A percentile compares a stretch with the other conserved stretches of the same genome.
phyloP scores from a whole-genome alignment of 352 stramenopile genomes.

The Globisporangium carolinianum region DNA sequence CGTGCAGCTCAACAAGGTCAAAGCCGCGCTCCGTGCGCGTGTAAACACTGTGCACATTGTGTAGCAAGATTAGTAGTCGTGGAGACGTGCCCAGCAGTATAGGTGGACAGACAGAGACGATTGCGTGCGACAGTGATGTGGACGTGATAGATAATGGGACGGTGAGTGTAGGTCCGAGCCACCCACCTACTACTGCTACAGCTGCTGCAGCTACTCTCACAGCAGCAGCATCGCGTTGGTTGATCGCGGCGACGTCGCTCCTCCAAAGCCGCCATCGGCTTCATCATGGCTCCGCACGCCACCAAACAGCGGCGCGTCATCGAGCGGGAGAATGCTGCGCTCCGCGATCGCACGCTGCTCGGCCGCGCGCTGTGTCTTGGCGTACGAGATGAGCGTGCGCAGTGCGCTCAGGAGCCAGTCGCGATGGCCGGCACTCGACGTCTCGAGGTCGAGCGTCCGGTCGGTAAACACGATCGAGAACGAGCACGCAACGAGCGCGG shows the following conservation, averaged over 20 bases:
- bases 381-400: constrained; percentile 66
- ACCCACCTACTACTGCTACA: background rate
- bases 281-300: background rate
- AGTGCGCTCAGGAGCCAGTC: constrained; percentile 81
- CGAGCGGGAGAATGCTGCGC: constrained; percentile 31
- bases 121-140: too few species aligned
- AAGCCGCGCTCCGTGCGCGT: constrained; percentile 27
- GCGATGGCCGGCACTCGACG: constrained; percentile 59
- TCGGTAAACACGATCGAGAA: constrained; percentile 72
- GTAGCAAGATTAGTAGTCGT: constrained; percentile 2
- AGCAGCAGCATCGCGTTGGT: background rate
- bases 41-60: constrained; percentile 24
- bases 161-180: background rate
- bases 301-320: constrained; percentile 13
- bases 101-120: too few species aligned
- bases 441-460: constrained; percentile 78
- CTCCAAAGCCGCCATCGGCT: background rate
- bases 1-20: constrained; percentile 70
- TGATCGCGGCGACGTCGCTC: background rate
- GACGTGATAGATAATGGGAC: background rate
- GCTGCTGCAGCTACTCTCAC: background rate
- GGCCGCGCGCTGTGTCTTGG: constrained; percentile 55
- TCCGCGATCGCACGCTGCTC: constrained; percentile 79
- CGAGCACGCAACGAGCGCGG: constrained; percentile 40
- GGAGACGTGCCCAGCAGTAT: background rate